These are phyloP conservation scores for Arthrobotrys pseudoclavata DNA, from an alignment of 2,329 filamentous ascomycete species.

Conservation along the genomic window DNA sequence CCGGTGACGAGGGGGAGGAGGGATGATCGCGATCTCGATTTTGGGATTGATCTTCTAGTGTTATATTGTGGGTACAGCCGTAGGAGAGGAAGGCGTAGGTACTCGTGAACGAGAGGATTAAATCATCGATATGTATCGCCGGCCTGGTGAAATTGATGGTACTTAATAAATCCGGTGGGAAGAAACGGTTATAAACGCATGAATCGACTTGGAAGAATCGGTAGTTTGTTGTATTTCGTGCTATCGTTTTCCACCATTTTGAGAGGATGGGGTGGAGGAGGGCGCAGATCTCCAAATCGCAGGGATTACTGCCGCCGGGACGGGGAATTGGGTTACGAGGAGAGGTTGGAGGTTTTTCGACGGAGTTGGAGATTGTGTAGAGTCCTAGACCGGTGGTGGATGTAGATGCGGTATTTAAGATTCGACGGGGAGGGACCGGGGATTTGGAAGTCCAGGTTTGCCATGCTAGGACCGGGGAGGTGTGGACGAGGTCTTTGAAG, in stretches of 20 bases:
- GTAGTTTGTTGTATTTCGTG: constrained; percentile 52
- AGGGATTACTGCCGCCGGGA: not conserved
- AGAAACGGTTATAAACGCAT: constrained; percentile 56
- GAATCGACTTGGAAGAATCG: constrained; percentile 57
- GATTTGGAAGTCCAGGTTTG: constrained; percentile 58
- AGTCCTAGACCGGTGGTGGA: constrained; percentile 3
- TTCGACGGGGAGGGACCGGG: constrained; percentile 33
- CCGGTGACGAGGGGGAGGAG: not conserved
- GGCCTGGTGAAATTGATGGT: constrained; percentile 47
- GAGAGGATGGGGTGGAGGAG: constrained; percentile 46
- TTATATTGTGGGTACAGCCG: constrained; percentile 49
- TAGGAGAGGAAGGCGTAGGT: constrained; percentile 56
- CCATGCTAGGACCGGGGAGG: constrained; percentile 48
- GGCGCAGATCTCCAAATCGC: constrained; percentile 50
- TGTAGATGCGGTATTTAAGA: not conserved
- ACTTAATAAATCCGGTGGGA: constrained; percentile 50
- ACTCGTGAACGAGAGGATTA: constrained; percentile 52
- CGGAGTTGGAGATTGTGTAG: constrained; percentile 41
- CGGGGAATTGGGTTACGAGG: not conserved
- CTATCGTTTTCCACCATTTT: constrained; percentile 60
- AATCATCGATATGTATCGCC: constrained; percentile 51
- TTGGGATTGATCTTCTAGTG: constrained; percentile 31
- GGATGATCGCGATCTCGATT: constrained; percentile 12
- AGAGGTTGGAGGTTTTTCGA: constrained; percentile 21
- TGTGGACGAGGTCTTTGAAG: constrained; percentile 51